Evolutionary conservation across 2,329 filamentous ascomycete genomes (phyloP).

Genomic region (Aspergillus transmontanensis): DNA sequence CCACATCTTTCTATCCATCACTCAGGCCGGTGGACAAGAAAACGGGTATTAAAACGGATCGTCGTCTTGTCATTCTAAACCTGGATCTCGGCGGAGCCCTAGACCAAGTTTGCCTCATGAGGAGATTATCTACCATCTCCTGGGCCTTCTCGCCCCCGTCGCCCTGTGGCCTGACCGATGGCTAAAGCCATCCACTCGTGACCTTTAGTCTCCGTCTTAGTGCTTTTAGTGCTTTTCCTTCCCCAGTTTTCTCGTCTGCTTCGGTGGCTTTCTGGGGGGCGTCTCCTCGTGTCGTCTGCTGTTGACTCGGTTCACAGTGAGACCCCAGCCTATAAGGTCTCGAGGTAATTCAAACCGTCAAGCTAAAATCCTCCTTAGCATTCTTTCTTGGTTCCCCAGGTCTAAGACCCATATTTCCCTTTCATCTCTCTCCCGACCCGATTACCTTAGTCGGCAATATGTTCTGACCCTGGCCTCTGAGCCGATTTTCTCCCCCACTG

Average conservation of each 20-base stretch:
- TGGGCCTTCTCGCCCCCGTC: not conserved
- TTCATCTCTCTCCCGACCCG: constrained; percentile 1
- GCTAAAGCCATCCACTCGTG: not conserved
- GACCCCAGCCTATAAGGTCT: not conserved
- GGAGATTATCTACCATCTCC: not conserved
- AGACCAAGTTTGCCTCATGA: not conserved
- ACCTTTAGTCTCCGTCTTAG: not conserved
- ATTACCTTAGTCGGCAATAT: constrained; percentile 5
- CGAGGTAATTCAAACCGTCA: not conserved
- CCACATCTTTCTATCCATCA: not conserved
- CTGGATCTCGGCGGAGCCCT: not conserved
- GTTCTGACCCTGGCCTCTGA: not conserved
- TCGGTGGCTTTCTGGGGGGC: constrained; percentile 1
- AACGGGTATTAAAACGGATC: not conserved
- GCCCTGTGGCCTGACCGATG: not conserved
- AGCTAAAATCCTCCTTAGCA: not conserved
- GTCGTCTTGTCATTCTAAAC: not conserved
- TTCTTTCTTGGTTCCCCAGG: not conserved
- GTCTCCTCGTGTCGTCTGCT: not conserved
- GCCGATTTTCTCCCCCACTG: constrained; percentile 3
- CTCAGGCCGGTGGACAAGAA: not conserved
- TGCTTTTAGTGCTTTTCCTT: constrained; percentile 3
- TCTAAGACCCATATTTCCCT: not conserved
- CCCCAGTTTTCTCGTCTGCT: not conserved
- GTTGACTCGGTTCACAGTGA: not conserved